Evolutionary conservation across 129 eudicot genomes (phyloP).

Genomic region (Pseudognaphalium luteoalbum): DNA sequence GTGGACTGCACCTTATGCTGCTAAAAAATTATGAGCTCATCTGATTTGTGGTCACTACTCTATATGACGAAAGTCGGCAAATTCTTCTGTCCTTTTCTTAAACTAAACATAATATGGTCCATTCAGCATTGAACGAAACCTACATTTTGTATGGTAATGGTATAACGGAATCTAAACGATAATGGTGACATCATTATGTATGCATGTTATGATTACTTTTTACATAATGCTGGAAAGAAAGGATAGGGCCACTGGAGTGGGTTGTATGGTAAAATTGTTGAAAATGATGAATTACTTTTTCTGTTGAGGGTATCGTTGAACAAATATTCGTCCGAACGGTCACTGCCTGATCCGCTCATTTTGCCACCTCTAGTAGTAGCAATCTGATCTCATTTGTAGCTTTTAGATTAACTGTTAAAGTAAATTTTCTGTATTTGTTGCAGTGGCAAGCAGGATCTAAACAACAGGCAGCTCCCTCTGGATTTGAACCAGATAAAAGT

Average conservation of each 20-base stretch:
- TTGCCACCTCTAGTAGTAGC: neutral
- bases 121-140: neutral
- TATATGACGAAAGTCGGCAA: neutral
- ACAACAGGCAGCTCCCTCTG: conserved; percentile 54
- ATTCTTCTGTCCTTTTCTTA: neutral
- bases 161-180: neutral
- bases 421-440: conserved; percentile 17
- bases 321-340: neutral
- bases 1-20: neutral
- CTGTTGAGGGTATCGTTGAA: neutral
- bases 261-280: neutral
- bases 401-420: neutral
- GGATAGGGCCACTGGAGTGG: neutral
- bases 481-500: conserved; percentile 80
- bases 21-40: neutral
- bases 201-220: neutral
- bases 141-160: neutral
- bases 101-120: neutral
- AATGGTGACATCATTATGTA: neutral
- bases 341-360: neutral
- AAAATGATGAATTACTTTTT: neutral
- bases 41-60: neutral
- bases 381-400: neutral
- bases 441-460: conserved; percentile 99
- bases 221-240: neutral